Conservation (phyloP, 495 filamentous ascomycete genomes). For the Amphirosellinia nigrospora region DNA sequence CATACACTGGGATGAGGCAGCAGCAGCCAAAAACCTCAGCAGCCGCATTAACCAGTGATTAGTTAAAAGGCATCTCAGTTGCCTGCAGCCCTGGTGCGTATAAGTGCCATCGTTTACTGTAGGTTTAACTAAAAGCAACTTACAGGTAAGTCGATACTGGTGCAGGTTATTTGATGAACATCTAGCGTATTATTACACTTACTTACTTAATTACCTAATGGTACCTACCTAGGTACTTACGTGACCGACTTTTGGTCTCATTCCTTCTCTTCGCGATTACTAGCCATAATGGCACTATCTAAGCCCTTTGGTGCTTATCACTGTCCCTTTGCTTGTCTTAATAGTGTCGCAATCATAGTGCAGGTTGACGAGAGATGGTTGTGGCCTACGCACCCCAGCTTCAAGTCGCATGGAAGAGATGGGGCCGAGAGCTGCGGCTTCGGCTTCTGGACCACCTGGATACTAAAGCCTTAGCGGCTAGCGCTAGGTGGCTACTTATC, state of each 20-base stretch:
- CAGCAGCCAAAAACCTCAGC: neutral
- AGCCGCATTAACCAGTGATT: neutral
- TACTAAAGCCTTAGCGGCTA: constrained; percentile 11
- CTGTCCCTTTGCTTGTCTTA: neutral
- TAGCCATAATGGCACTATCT: neutral
- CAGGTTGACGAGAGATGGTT: neutral
- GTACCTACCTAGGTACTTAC: too few species aligned
- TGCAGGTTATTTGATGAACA: neutral
- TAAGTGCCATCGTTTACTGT: neutral
- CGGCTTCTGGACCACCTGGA: constrained; percentile 7
- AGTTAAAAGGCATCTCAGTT: neutral
- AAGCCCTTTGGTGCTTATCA: neutral
- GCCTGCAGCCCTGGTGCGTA: neutral
- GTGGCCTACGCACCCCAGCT: too few species aligned
- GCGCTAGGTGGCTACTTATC: constrained; percentile 32
- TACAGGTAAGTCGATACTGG: neutral
- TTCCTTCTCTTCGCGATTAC: neutral
- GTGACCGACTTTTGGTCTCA: too few species aligned
- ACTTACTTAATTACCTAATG: neutral
- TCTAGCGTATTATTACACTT: neutral
- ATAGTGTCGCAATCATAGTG: constrained; percentile 3
- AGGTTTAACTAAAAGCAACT: neutral
- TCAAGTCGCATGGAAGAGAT: too few species aligned
- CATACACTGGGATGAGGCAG: neutral
- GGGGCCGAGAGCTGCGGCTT: neutral